Conservation (phyloP, 805 yeast species). For the Yarrowia keelungensis region DNA sequence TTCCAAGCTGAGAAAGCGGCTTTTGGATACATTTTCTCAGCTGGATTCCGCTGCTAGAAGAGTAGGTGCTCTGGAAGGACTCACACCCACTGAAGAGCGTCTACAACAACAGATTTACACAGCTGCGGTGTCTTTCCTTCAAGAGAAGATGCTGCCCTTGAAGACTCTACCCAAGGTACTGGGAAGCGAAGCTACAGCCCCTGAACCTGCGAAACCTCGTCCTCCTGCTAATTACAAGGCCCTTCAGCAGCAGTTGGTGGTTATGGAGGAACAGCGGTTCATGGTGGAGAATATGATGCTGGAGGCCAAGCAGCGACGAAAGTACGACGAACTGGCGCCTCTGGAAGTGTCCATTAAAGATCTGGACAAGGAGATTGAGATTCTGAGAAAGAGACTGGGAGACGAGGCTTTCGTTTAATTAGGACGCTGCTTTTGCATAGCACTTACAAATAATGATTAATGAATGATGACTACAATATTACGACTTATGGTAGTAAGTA, state of each 20-base stretch:
- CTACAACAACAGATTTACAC: slow-evolving; percentile 63
- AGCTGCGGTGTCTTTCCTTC: slow-evolving; percentile 66
- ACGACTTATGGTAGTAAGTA: too few species aligned
- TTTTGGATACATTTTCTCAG: slow-evolving; percentile 58
- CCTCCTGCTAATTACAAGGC: slow-evolving; percentile 48
- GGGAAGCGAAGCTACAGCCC: slow-evolving; percentile 41
- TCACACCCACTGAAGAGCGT: slow-evolving; percentile 54
- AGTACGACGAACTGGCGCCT: slow-evolving; percentile 76
- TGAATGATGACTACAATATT: too few species aligned
- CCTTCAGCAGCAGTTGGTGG: slow-evolving; percentile 76
- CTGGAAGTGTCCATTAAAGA: slow-evolving; percentile 66
- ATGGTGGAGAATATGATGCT: slow-evolving; percentile 70
- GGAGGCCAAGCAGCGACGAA: slow-evolving; percentile 67
- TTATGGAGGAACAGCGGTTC: slow-evolving; percentile 81
- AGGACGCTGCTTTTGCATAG: background rate
- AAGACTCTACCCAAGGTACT: slow-evolving; percentile 63
- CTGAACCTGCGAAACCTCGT: slow-evolving; percentile 43
- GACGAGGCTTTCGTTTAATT: slow-evolving; percentile 14
- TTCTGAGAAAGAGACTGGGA: slow-evolving; percentile 11
- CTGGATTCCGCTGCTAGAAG: slow-evolving; percentile 59
- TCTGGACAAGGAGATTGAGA: slow-evolving; percentile 54
- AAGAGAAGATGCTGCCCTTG: slow-evolving; percentile 67
- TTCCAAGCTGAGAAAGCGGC: slow-evolving; percentile 53
- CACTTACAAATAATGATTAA: too few species aligned
- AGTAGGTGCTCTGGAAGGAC: slow-evolving; percentile 43